Evolutionary conservation across 148 eudicot genomes (phyloP).

Genomic region (Linanthus parryae): DNA sequence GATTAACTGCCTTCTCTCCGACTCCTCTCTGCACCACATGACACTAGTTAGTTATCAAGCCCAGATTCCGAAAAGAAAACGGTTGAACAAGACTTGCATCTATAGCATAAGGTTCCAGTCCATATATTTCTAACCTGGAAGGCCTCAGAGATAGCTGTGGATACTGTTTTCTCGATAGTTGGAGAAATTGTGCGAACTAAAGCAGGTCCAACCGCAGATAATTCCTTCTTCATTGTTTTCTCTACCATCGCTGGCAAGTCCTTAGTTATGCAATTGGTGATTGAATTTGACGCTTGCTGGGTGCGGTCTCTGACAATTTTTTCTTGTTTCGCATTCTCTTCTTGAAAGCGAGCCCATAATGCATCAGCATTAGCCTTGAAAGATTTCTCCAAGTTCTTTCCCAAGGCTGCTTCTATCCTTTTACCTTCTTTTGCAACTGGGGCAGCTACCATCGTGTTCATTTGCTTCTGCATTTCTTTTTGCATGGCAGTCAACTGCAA

Average conservation of each 20-base stretch:
- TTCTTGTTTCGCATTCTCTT: constrained; percentile 6
- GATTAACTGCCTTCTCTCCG: neutral
- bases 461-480: constrained; percentile 5
- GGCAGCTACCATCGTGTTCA: neutral
- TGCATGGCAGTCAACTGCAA: constrained; percentile 4
- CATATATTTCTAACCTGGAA: too few species aligned
- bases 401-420: constrained; percentile 1
- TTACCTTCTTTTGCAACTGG: neutral
- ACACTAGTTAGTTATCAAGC: too few species aligned
- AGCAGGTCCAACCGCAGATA: constrained; percentile 3
- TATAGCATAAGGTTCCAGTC: constrained; percentile 16
- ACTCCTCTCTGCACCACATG: constrained; percentile 3
- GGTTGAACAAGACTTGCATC: neutral
- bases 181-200: neutral
- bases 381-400: constrained; percentile 5
- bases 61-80: constrained; percentile 1
- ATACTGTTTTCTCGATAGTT: neutral
- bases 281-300: neutral
- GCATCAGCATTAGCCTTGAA: neutral
- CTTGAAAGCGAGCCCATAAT: constrained; percentile 4
- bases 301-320: constrained; percentile 1
- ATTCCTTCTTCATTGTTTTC: constrained; percentile 4
- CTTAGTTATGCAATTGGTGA: constrained; percentile 1
- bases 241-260: constrained; percentile 4
- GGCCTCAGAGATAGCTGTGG: neutral